Evolutionary conservation across 768 basidiomycete species (phyloP), one percentile per base, ranked within the genome.

Genomic region (Boletus coccyginus): DNA sequence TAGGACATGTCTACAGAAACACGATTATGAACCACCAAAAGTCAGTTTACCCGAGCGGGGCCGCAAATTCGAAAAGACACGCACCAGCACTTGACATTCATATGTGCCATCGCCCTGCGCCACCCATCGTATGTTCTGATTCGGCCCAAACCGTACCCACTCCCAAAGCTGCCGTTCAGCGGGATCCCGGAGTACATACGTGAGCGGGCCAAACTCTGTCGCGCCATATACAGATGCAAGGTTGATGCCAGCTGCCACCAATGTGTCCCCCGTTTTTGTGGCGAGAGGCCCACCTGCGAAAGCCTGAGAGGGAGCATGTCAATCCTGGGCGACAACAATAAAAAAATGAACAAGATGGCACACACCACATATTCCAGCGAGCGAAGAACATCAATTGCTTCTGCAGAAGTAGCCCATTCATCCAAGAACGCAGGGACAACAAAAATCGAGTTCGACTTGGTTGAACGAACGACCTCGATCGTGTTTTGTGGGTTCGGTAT

Each of bases 31-130:
- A 5, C 27, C 27, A 27, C 27, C 27, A 27, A 27, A 27, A 27
- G 27, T 27, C 27, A 27, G 27, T 27, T 27, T 27, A 27, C 27
- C 27, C 27, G 27, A 27, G 27, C 6, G 27, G 6, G 27, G 27
- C 3, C 27, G 29, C n/a, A 2, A 3, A 50, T 0, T 7, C 16
- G 14, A 35, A 35, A 11, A 38, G n/a, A 27, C 10, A 39, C 64
- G 46, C 17, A 78, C 77, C 62, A 77, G 50, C 12, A 75, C 51
- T 29, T 77, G 75, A 31, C 68, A 73, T 46, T 78, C 77, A 35
- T 63, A 77, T 1, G 70, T 75, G 3, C 66, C 73, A 24, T 77
- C 75, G 0, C 61, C 73, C 42, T 75, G 74, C 0, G 69, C 52
- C 0, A 62, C 64, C 75, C 77, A 77, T n/a, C 73, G 53, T 3